Evolutionary conservation across 1,139 yeast species (phyloP), one percentile per base, ranked within the genome.

Genomic region (Yueomyces sp.): DNA sequence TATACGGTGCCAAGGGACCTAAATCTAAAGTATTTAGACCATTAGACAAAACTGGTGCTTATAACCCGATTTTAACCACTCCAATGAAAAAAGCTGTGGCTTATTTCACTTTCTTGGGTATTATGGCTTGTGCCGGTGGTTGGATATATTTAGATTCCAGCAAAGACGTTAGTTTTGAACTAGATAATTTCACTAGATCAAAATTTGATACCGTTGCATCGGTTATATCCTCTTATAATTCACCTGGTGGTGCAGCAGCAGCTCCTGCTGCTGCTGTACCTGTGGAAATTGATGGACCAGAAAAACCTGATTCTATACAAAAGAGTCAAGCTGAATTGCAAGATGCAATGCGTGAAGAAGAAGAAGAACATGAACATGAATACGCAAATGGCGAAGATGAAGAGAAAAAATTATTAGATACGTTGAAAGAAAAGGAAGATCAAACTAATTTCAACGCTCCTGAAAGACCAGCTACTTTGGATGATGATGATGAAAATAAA

Each of bases 41-140:
- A 7, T 11, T 33, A 11, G 35, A 33, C 3, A 33, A 33, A 33
- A 33, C 35, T 11, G 43, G 44, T 28, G 39, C 38, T 25, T 36
- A 39, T n/a, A 40, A 40, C 19, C 26, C 41, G 2, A 32, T 26
- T n/a, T 57, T 69, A 48, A 68, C 73, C 1, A 68, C 73, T 3
- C 72, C 73, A 28, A 64, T 66, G 65, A 68, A 69, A 51, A 69
- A 67, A 48, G 44, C 67, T 28, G 12, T 68, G 1, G 60, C 58
- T 1, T 70, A 70, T 47, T 39, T 63, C 26, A 1, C 93, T 4
- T 4, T 33, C 6, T 33, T 33, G n/a, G 5, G 5, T 11, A 4
- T 33, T n/a, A 33, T 33, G 8, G 35, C 19, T 11, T 6, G n/a
- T 9, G n/a, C 5, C n/a, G 35, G 6, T 9, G n/a, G n/a, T 33